Conservation (phyloP, 345 rosid genomes). For the Arabidopsis arenosa region DNA sequence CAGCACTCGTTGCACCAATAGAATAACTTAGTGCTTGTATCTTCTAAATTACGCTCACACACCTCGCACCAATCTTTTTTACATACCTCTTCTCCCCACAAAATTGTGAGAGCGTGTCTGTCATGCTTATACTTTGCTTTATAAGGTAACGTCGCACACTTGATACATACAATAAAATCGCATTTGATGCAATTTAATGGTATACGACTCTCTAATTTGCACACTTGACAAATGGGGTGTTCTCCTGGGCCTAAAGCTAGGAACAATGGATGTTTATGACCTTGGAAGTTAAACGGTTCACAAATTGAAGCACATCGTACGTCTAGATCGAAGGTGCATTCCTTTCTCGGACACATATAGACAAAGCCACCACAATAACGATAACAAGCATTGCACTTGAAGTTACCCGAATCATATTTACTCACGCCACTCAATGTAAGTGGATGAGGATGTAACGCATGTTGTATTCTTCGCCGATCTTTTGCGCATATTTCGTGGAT, state of each 20-base stretch:
- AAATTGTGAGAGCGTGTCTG: not conserved
- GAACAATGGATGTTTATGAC: conserved; percentile 15
- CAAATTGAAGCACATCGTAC: not conserved
- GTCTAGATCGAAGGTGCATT: not conserved
- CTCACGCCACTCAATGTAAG: not conserved
- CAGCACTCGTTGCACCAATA: not conserved
- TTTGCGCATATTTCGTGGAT: conserved; percentile 4
- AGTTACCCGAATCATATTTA: not conserved
- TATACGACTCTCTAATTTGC: not conserved
- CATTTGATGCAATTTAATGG: conserved; percentile 3
- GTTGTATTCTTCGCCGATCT: not conserved
- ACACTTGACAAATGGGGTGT: not conserved
- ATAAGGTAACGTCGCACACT: not conserved
- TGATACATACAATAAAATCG: not conserved
- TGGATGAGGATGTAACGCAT: conserved; percentile 18
- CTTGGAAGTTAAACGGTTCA: conserved; percentile 8
- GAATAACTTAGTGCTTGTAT: fast-evolving
- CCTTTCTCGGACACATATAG: not conserved
- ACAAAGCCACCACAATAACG: not conserved
- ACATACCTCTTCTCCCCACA: not conserved
- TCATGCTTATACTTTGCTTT: conserved; percentile 20
- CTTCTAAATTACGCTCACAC: not conserved
- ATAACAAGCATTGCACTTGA: not conserved
- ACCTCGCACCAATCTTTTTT: not conserved
- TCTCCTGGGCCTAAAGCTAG: not conserved